Evolutionary conservation across 2,329 filamentous ascomycete species (phyloP), one percentile per base, ranked within the genome.

Genomic region (Fusarium compactum): DNA sequence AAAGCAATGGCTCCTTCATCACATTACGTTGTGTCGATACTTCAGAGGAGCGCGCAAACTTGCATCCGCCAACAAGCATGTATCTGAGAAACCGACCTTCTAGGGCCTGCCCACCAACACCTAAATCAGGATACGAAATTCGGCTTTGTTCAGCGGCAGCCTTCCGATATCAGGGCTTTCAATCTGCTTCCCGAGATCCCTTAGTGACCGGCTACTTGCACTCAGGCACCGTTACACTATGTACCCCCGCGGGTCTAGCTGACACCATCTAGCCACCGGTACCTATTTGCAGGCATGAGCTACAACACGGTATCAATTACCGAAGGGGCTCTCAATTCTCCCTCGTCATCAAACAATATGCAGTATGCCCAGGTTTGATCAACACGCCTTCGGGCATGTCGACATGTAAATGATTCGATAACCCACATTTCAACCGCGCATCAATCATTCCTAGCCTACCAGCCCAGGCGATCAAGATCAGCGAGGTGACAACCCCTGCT

Each of bases 401-500:
- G 45, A 65, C 56, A 54, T 27, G 32, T 51, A 51, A 54, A 48
- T 63, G 64, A 60, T 70, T 58, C 59, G 70, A 74, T 74, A 69
- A 55, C 46, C 70, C 51, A 64, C 61, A 67, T 61, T 61, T 51
- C 54, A 62, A 51, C 32, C 51, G 46, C 62, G 11, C 34, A 50
- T 64, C 38, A 47, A 62, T 60, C 25, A 32, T 24, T 29, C 27
- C 44, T 34, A 65, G 18, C 34, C 52, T 27, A 43, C 44, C 41
- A 65, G 18, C 29, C 45, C 32, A 43, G 48, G 25, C 62, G 68
- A 76, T 76, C 70, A 65, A 74, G 74, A 76, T 76, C 74, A 76
- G 53, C 74, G 30, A 64, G 47, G 62, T 34, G 43, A 20, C 40
- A 14, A 65, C 47, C 74, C 74, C 64, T 75, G 72, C 72, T 75